Percentiles rank a stretch among this genome's conserved stretches.
These are phyloP conservation scores for Arachnomyces sp. DNA, from an alignment of 2,329 filamentous ascomycete genomes.

Conservation along the genomic window DNA sequence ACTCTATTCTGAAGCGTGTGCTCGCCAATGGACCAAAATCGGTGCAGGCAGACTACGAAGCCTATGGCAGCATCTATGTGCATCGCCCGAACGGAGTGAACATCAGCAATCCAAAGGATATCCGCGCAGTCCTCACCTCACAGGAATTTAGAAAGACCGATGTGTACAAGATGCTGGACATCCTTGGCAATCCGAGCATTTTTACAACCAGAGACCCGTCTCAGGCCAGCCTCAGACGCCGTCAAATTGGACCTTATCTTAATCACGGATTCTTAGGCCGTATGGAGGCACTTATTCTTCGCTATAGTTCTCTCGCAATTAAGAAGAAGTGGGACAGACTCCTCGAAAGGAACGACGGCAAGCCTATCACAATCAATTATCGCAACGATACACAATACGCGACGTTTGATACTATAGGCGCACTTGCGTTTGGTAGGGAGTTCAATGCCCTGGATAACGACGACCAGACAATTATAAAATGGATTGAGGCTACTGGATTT, in stretches of 20 bases:
- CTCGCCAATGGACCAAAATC: conserved; percentile 3
- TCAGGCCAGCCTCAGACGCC: conserved; percentile 1
- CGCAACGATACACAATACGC: conserved; percentile 4
- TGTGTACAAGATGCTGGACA: conserved; percentile 4
- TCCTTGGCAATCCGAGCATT: conserved; percentile 1
- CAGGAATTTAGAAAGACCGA: conserved; percentile 3
- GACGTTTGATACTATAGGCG: conserved; percentile 1
- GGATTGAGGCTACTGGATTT: conserved; percentile 4
- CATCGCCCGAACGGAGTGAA: not conserved
- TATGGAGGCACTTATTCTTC: conserved; percentile 4
- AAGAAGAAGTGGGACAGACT: conserved; percentile 2
- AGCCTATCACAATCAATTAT: conserved; percentile 2
- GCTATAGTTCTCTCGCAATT: conserved; percentile 2
- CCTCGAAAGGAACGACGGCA: conserved; percentile 1
- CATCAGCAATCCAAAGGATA: conserved; percentile 5
- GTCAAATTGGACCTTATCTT: conserved; percentile 2
- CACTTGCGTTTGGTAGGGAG: conserved; percentile 1
- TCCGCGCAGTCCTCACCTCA: not conserved
- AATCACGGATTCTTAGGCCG: conserved; percentile 1
- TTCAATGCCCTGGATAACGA: conserved; percentile 1
- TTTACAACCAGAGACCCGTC: conserved; percentile 2
- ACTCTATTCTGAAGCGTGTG: conserved; percentile 4
- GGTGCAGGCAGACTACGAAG: conserved; percentile 1
- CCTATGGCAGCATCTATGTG: conserved; percentile 2
- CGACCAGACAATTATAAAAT: conserved; percentile 2